Percentiles rank a stretch among this genome's conserved stretches.
These are phyloP conservation scores for Alternaria triticimaculans DNA, from an alignment of 2,329 filamentous ascomycete species.

Conservation along the genomic window DNA sequence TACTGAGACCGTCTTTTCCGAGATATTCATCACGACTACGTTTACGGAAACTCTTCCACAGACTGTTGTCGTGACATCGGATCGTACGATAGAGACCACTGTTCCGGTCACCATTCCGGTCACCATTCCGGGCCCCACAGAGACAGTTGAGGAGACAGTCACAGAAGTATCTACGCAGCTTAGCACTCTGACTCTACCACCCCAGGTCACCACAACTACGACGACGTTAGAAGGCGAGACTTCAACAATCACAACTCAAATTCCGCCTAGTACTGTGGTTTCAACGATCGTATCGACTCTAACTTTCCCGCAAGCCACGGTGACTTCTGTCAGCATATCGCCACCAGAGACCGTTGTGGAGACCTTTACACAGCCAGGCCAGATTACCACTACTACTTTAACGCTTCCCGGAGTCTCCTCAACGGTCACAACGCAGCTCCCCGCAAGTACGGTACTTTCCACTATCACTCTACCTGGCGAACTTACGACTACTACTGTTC, in stretches of 20 bases:
- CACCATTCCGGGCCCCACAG: conserved; percentile 7
- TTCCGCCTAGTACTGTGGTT: conserved; percentile 21
- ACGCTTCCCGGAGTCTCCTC: conserved; percentile 6
- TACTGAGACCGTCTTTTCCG: not conserved
- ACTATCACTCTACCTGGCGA: conserved; percentile 24
- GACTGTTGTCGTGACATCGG: conserved; percentile 9
- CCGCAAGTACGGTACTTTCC: conserved; percentile 10
- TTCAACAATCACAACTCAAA: conserved; percentile 18
- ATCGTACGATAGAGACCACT: conserved; percentile 7
- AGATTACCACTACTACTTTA: conserved; percentile 7
- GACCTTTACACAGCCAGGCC: conserved; percentile 15
- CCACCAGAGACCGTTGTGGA: conserved; percentile 8
- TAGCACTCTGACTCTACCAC: conserved; percentile 25
- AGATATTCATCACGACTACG: conserved; percentile 5
- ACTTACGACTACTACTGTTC: conserved; percentile 22
- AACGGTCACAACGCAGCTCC: conserved; percentile 7
- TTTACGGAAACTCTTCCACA: conserved; percentile 9
- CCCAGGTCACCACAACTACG: conserved; percentile 21
- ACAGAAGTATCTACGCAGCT: conserved; percentile 27
- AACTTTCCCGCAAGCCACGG: conserved; percentile 14
- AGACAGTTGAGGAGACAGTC: conserved; percentile 17
- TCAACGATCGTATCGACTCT: conserved; percentile 31
- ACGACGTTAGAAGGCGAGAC: conserved; percentile 24
- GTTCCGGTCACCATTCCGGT: conserved; percentile 2
- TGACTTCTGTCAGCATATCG: conserved; percentile 6